These are phyloP conservation scores for Cladophialophora yegresii DNA, from an alignment of 2,329 filamentous ascomycete species.

Conservation along the genomic window DNA sequence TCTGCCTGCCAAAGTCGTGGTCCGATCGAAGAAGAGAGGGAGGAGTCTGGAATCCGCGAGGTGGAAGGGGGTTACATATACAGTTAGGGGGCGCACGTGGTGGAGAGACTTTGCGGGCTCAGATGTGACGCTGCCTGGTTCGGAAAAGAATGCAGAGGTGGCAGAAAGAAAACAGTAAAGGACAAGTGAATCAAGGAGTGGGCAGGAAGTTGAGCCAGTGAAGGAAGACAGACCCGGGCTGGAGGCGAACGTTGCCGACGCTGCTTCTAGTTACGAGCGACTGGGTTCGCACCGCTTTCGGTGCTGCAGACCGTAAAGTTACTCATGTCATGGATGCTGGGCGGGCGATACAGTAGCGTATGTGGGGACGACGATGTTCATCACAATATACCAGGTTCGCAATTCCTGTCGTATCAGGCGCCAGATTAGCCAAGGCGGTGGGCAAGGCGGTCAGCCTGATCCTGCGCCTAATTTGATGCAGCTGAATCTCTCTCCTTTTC, in stretches of 20 bases:
- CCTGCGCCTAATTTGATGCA: not conserved
- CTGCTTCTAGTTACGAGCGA: conserved; percentile 5
- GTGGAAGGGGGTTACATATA: conserved; percentile 9
- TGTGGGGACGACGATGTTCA: conserved; percentile 26
- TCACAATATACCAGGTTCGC: not conserved
- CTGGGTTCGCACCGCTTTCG: not conserved
- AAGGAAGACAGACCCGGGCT: not conserved
- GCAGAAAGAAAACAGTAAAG: not conserved
- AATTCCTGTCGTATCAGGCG: not conserved
- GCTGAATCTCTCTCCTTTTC: not conserved
- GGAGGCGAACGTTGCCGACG: not conserved
- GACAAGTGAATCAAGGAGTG: conserved; percentile 3
- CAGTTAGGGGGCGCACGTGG: conserved; percentile 3
- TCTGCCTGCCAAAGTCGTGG: not conserved
- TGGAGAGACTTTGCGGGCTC: conserved; percentile 7
- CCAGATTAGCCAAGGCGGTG: conserved; percentile 3
- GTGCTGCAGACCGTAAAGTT: conserved; percentile 3
- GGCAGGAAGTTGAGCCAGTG: conserved; percentile 3
- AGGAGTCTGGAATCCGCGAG: not conserved
- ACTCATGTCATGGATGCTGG: conserved; percentile 7
- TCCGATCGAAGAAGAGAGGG: not conserved
- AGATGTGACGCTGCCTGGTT: conserved; percentile 3
- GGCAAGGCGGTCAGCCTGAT: conserved; percentile 19
- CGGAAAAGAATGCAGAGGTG: conserved; percentile 2
- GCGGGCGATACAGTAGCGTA: conserved; percentile 30